A percentile compares a stretch with the other conserved stretches of the same genome.
phyloP scores from a whole-genome alignment of 306 rosid genomes.

The Amphicarpaea edgeworthii region DNA sequence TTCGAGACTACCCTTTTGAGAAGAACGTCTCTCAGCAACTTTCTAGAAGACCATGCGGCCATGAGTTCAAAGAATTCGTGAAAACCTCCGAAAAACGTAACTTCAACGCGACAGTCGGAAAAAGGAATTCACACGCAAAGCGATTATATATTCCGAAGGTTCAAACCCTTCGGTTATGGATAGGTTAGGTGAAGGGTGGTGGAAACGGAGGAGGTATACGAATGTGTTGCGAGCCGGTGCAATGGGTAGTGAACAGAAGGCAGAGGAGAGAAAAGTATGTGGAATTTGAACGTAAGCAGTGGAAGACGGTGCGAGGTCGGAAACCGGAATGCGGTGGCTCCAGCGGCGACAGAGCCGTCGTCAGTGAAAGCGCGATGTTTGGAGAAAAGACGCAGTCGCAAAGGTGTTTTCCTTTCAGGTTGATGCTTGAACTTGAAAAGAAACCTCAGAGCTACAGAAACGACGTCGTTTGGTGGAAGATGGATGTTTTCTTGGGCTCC shows the following conservation, averaged over 20 bases:
- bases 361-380: slow-evolving; percentile 19
- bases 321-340: slow-evolving; percentile 35
- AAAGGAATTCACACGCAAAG: neutral
- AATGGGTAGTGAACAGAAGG: neutral
- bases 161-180: neutral
- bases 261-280: neutral
- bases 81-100: slow-evolving; percentile 18
- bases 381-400: neutral
- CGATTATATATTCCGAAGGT: slow-evolving; percentile 20
- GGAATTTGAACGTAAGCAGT: neutral
- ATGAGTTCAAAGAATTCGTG: slow-evolving; percentile 43
- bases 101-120: slow-evolving; percentile 39
- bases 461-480: neutral
- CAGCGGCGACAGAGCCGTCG: slow-evolving; percentile 36
- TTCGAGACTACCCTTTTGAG: slow-evolving; percentile 47
- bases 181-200: neutral
- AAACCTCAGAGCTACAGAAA: neutral
- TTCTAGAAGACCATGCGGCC: slow-evolving; percentile 83
- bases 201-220: neutral
- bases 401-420: neutral
- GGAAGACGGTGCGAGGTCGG: neutral
- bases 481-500: neutral
- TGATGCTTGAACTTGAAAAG: neutral
- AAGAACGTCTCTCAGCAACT: slow-evolving; percentile 54
- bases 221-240: neutral